These are phyloP conservation scores for Botrytis medusae DNA, from an alignment of 2,329 filamentous ascomycete species.

Conservation along the genomic window DNA sequence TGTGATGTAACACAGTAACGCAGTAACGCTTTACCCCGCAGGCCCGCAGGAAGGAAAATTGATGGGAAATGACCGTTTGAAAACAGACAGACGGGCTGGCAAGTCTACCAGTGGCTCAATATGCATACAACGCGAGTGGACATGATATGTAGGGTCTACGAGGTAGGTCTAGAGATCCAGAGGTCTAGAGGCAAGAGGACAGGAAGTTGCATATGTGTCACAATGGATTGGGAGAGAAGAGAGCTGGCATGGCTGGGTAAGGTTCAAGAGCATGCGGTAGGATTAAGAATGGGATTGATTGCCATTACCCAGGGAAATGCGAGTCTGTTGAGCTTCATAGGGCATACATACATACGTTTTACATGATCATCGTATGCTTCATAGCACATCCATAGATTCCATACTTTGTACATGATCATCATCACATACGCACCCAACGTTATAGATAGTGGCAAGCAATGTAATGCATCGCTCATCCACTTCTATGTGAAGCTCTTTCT, in stretches of 20 bases:
- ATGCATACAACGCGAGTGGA: not conserved
- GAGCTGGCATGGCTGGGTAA: not conserved
- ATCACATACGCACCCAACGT: not conserved
- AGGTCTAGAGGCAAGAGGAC: not conserved
- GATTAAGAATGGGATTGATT: not conserved
- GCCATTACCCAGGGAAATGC: not conserved
- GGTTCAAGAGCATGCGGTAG: not conserved
- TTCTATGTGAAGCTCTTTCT: not conserved
- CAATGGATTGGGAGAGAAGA: not conserved
- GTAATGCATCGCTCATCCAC: not conserved
- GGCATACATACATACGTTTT: not conserved
- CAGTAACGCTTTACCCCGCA: constrained; percentile 7
- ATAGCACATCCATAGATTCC: not conserved
- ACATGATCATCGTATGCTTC: too few relatives aligned
- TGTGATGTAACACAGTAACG: not conserved
- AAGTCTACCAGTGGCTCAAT: not conserved
- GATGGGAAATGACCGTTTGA: not conserved
- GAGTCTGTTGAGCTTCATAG: not conserved
- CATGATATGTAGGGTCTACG: not conserved
- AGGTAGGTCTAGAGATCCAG: not conserved
- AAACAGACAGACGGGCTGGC: not conserved
- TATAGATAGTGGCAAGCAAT: not conserved
- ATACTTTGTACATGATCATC: not conserved
- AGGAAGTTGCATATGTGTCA: not conserved
- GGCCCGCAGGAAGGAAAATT: not conserved